A percentile compares a stretch with the other conserved stretches of the same genome.
Evolutionary conservation across 805 yeast species (phyloP).

Genomic region (Candida ponderosae): DNA sequence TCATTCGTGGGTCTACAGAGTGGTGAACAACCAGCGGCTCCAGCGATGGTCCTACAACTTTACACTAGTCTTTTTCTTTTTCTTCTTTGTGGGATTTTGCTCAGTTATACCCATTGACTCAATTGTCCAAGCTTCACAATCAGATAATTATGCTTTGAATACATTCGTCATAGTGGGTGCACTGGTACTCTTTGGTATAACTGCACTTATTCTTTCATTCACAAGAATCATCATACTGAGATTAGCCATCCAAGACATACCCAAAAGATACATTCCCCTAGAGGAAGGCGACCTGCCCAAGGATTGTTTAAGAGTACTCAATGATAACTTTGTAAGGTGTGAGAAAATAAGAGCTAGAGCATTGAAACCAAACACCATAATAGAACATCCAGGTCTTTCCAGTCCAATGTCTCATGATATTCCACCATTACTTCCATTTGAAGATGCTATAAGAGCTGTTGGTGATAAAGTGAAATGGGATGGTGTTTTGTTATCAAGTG

Average conservation of each 20-base stretch:
- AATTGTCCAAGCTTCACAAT: constrained; percentile 50
- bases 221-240: constrained; percentile 52
- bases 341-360: constrained; percentile 31
- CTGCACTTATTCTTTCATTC: constrained; percentile 43
- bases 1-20: neutral
- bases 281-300: constrained; percentile 51
- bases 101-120: constrained; percentile 78
- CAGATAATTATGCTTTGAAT: constrained; percentile 62
- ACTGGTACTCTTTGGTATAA: constrained; percentile 49
- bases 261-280: constrained; percentile 67
- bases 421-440: constrained; percentile 34
- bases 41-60: constrained; percentile 37
- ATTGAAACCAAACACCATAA: constrained; percentile 30
- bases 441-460: constrained; percentile 51
- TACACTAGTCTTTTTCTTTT: constrained; percentile 32
- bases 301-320: constrained; percentile 32
- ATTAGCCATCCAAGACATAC: constrained; percentile 64
- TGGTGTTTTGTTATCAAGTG: constrained; percentile 29
- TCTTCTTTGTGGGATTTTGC: constrained; percentile 46
- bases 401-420: constrained; percentile 29
- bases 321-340: constrained; percentile 33
- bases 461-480: constrained; percentile 50
- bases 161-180: constrained; percentile 75
- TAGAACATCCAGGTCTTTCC: constrained; percentile 46
- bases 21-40: constrained; percentile 2